phyloP scores from a whole-genome alignment of 768 basidiomycete genomes.

The Boletus speciosus region DNA sequence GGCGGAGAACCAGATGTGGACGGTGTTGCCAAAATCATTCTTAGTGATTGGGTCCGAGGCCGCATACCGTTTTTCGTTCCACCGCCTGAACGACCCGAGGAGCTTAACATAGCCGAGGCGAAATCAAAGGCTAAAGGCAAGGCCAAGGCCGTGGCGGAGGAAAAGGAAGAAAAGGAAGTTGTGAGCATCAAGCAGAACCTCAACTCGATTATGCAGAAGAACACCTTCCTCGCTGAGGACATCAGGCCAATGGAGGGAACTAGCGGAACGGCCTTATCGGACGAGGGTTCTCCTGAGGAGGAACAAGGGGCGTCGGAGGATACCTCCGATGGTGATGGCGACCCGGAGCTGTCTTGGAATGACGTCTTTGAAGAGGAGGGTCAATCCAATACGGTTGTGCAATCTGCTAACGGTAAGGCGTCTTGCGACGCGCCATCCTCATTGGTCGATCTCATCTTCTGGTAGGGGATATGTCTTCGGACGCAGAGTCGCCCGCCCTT shows the following conservation, averaged over 20 bases:
- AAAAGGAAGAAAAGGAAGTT: conserved; percentile 35
- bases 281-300: conserved; percentile 38
- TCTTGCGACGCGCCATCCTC: conserved; percentile 2
- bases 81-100: conserved; percentile 81
- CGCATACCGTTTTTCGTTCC: conserved; percentile 95
- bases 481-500: conserved; percentile 33
- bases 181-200: conserved; percentile 83
- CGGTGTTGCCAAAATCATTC: conserved; percentile 88
- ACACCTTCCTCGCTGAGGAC: conserved; percentile 82
- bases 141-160: conserved; percentile 32
- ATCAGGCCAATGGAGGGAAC: conserved; percentile 57
- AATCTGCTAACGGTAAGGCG: conserved; percentile 19
- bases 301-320: conserved; percentile 39
- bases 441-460: conserved; percentile 8
- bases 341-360: conserved; percentile 72
- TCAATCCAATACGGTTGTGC: conserved; percentile 14
- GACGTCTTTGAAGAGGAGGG: conserved; percentile 73
- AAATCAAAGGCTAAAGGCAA: conserved; percentile 52
- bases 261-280: conserved; percentile 29
- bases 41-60: conserved; percentile 96
- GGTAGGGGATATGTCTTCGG: conserved; percentile 29
- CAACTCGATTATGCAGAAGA: conserved; percentile 85
- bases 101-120: conserved; percentile 59
- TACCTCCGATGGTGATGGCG: conserved; percentile 29
- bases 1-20: conserved; percentile 94